Conservation (phyloP, 345 rosid species). For the Ceriops zippeliana region DNA sequence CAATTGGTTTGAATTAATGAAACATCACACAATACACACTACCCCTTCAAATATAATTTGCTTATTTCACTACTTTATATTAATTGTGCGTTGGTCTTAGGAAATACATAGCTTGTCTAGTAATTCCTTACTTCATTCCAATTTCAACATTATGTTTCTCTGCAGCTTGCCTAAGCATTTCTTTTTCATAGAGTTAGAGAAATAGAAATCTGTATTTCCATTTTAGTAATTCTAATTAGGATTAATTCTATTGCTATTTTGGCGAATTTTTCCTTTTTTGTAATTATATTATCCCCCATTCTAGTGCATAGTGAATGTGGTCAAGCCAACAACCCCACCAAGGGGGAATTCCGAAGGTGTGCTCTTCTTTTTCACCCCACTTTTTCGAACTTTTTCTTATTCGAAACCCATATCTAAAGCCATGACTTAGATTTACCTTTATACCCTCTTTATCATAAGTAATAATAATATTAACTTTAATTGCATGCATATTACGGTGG, state of each 20-base stretch:
- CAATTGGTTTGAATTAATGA: neutral
- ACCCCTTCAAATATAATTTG: neutral
- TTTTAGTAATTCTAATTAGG: too few species aligned
- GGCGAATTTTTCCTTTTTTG: conserved; percentile 29
- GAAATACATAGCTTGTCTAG: too few species aligned
- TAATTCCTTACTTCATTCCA: too few species aligned
- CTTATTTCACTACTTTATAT: too few species aligned
- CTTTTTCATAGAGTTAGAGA: too few species aligned
- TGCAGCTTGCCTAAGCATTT: too few species aligned
- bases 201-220: too few species aligned
- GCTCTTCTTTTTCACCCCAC: conserved; percentile 22
- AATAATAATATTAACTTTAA: neutral
- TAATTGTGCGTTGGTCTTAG: too few species aligned
- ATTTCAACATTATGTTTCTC: too few species aligned
- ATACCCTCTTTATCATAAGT: conserved; percentile 13
- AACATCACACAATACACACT: neutral
- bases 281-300: conserved; percentile 25
- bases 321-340: conserved; percentile 48
- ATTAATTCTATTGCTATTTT: conserved; percentile 19
- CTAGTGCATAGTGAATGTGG: conserved; percentile 38
- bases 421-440: conserved; percentile 28
- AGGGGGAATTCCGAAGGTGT: conserved; percentile 37
- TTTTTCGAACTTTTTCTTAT: conserved; percentile 30
- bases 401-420: conserved; percentile 53
- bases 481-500: neutral